phyloP scores from a whole-genome alignment of 2,329 filamentous ascomycete genomes.

The Hypoxylon sp. region DNA sequence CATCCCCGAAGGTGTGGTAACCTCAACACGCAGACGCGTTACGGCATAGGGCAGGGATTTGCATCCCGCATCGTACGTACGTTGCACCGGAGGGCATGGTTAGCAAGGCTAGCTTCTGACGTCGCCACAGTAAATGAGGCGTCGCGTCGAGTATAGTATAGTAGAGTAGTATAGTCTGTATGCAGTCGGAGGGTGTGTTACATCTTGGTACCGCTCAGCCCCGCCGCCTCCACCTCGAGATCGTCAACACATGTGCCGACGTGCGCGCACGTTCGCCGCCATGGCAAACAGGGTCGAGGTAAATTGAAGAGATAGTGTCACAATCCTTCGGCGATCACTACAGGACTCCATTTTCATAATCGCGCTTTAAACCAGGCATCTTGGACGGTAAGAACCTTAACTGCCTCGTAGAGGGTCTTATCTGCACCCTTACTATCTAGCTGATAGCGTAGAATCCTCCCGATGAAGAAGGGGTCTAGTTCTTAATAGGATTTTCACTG shows the following conservation, averaged over 20 bases:
- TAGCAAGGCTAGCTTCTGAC: slow-evolving; percentile 24
- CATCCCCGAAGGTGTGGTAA: slow-evolving; percentile 25
- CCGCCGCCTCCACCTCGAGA: slow-evolving; percentile 28
- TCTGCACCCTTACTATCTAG: not conserved
- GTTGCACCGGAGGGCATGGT: slow-evolving; percentile 17
- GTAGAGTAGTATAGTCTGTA: not conserved
- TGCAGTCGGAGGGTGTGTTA: slow-evolving; percentile 17
- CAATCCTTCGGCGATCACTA: slow-evolving; percentile 17
- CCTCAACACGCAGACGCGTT: slow-evolving; percentile 22
- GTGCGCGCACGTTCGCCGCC: not conserved
- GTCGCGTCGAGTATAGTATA: not conserved
- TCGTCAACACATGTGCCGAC: slow-evolving; percentile 19
- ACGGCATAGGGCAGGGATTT: slow-evolving; percentile 41
- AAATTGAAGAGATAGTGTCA: not conserved
- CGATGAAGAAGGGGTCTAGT: not conserved
- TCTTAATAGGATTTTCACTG: slow-evolving; percentile 2
- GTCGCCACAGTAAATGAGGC: slow-evolving; percentile 14
- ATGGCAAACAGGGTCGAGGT: not conserved
- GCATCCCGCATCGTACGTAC: slow-evolving; percentile 33
- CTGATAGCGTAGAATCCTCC: slow-evolving; percentile 3
- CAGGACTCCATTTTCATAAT: not conserved
- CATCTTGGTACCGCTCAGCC: slow-evolving; percentile 13
- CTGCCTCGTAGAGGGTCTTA: not conserved
- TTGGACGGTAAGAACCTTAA: not conserved
- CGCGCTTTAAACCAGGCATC: not conserved